Evolutionary conservation across 805 yeast genomes (phyloP), one percentile per base, ranked within the genome.

Genomic region (Schwanniomyces vanrijiae): DNA sequence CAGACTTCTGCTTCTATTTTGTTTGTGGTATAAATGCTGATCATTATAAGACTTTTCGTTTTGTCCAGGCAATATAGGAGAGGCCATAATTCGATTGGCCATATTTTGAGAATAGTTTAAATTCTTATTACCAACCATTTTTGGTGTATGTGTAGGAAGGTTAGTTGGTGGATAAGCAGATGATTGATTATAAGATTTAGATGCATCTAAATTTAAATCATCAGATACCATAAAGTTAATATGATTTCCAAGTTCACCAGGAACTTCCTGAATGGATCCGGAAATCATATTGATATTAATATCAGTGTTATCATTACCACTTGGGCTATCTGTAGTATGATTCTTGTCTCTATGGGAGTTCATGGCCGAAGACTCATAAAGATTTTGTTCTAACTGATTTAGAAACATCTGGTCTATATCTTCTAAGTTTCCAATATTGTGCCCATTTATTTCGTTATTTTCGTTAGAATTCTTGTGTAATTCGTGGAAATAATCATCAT

Each of bases 31-130:
- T 44, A 58, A 68, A 53, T 72, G 77, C 51, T 71, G 75, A 47
- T 68, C 65, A 49, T 73, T 71, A 58, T 61, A 72, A 5, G 73
- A 66, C 48, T 62, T 66, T 38, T 66, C 72, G 51, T 71, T 69
- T 47, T 72, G 77, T 38, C 75, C 64, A 1, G 76, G 76, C 33
- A 72, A 58, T 13, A 71, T 63, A 1, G 76, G 77, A 39, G 71
- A 65, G 10, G 54, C 53, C 40, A 66, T 56, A 35, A 49, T 45
- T n/a, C 42, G 41, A 20, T 46, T 44, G 5, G 29, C 11, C 18
- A 39, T 39, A 13, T 37, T 44, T n/a, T 25, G 40, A 2, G 42
- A 5, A 34, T 31, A 42, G 33, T 25, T 33, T 28, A 26, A 13
- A 16, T 16, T 37, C 18, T 43, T 44, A 21, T 25, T 39, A 37